Base-by-base conservation (phyloP, 2,329 filamentous ascomycete species). In the Beauveria australis region DNA sequence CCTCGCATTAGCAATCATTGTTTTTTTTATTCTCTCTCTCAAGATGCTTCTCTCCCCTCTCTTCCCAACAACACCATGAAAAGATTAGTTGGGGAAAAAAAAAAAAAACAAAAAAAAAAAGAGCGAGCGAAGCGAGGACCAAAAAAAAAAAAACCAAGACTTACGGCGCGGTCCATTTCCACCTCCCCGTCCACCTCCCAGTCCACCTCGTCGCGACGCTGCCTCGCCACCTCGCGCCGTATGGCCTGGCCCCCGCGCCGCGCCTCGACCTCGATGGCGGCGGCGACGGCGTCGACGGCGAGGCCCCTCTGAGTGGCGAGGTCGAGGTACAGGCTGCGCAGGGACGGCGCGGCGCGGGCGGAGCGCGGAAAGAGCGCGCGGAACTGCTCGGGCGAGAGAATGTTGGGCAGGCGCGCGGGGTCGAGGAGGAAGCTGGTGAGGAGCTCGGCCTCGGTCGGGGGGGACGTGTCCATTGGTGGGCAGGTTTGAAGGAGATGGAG, bases 401-500 rank as follows among this genome's bases (percentile, higher is more conserved):
- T 83, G 64, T 87, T 82, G 47, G 89, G 87, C 43, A 96, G 79
- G 30, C 88, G 81, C 8, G 91, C 87, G 14, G 91, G 89, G 33
- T 87, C 80, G 41, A 95, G 82, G 62, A 96, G 84, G 72, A 93
- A 95, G 73, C 88, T 87, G 68, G 81, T 80, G 56, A 96, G 82
- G 65, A 96, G 89, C 30, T 85, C 82, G 60, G 83, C 79, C 76
- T 96, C 92, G 37, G 55, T 51, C 9, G 41, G 7, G 49, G 86
- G 86, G 3, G 89, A 78, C 88, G 92, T 91, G 63, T 64, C 30
- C 40, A 26, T n/a, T 24, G 33, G 22, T 9, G 24, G 22, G 14
- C 6, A 8, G 18, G 5, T 18, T 3, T 4, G 24, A 24, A 48
- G 22, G 3, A 8, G 24, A 5, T 7, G 12, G 46, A 48, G 14